These are phyloP conservation scores for Nigrospora oryzae DNA, from an alignment of 2,329 filamentous ascomycete genomes.

Conservation along the genomic window DNA sequence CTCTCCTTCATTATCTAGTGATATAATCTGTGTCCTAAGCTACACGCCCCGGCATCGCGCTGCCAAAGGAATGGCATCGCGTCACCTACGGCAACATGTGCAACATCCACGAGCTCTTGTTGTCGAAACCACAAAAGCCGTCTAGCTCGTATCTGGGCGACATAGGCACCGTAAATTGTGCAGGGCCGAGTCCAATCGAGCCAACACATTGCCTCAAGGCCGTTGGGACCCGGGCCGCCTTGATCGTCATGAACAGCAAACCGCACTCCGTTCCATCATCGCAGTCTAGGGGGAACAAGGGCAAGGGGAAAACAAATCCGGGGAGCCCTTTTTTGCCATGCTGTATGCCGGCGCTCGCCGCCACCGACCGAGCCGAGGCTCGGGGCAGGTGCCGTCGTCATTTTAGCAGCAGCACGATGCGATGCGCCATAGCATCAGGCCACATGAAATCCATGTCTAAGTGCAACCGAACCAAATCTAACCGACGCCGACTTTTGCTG, in stretches of 20 bases:
- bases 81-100: background rate
- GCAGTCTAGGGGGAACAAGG: background rate
- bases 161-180: background rate
- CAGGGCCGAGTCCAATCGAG: background rate
- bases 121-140: background rate
- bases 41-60: too few species aligned
- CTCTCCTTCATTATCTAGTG: too few species aligned
- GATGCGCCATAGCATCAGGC: background rate
- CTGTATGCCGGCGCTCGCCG: background rate
- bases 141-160: background rate
- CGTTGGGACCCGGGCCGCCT: background rate
- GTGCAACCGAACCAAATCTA: constrained; percentile 16
- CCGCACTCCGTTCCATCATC: background rate
- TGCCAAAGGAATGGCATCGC: too few species aligned
- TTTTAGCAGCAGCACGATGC: background rate
- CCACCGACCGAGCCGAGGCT: background rate
- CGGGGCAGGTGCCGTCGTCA: background rate
- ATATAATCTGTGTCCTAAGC: too few species aligned
- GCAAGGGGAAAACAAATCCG: background rate
- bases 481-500: constrained; percentile 24
- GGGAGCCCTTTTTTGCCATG: background rate
- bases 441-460: constrained; percentile 20
- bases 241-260: background rate
- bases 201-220: background rate
- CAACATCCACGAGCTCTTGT: background rate